Percentiles rank a stretch among this genome's conserved stretches.
phyloP scores from a whole-genome alignment of 2,329 filamentous ascomycete genomes.

The Verticillium isaacii region DNA sequence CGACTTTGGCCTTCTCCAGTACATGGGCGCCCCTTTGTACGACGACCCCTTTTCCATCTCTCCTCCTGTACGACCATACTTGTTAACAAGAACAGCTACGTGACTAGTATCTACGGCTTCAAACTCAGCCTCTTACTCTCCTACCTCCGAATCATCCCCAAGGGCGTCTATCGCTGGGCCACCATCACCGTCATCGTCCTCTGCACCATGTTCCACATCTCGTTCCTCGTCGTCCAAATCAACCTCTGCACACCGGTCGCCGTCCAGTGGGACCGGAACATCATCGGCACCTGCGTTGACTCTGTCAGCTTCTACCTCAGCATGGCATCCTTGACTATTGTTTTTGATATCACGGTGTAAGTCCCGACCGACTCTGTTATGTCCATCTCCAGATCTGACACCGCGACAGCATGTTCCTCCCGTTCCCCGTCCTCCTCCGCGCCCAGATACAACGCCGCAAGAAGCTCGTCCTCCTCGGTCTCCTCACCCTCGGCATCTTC shows the following conservation, averaged over 20 bases:
- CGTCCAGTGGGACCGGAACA: constrained; percentile 35
- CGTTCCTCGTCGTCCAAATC: constrained; percentile 28
- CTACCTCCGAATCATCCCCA: constrained; percentile 38
- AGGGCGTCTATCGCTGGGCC: constrained; percentile 24
- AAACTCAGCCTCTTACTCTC: constrained; percentile 40
- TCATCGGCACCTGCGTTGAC: constrained; percentile 32
- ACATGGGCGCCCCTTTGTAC: constrained; percentile 36
- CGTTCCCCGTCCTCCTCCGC: constrained; percentile 33
- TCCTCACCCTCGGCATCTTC: constrained; percentile 46
- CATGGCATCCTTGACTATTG: constrained; percentile 33
- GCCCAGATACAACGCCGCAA: constrained; percentile 32
- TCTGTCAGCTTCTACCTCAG: constrained; percentile 37
- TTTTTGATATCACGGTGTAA: constrained; percentile 35
- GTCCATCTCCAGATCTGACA: background rate
- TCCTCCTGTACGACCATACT: too few species aligned
- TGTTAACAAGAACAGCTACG: constrained; percentile 20
- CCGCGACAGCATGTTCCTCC: constrained; percentile 30
- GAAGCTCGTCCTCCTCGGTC: constrained; percentile 34
- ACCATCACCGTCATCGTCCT: constrained; percentile 28
- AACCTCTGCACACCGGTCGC: constrained; percentile 30
- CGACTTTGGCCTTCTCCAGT: constrained; percentile 35
- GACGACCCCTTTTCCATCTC: constrained; percentile 1
- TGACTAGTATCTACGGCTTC: constrained; percentile 38
- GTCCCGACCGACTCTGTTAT: constrained; percentile 8
- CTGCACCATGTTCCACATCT: constrained; percentile 32